Conservation (phyloP, 2,329 filamentous ascomycete species). For the Penicillium frequentans region DNA sequence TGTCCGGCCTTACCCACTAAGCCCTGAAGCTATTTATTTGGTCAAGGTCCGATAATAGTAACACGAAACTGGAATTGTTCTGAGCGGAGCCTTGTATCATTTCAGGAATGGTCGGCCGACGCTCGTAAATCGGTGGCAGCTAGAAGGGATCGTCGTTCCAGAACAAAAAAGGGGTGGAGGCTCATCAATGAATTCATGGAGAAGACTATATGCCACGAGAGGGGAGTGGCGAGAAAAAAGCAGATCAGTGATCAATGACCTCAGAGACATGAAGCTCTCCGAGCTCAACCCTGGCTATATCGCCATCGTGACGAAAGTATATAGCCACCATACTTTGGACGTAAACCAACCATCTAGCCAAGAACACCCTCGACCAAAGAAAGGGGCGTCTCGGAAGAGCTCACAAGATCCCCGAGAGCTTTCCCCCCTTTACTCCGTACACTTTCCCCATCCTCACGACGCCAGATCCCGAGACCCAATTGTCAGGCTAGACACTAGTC, state of each 20-base stretch:
- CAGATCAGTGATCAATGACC: not conserved
- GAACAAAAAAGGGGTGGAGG: not conserved
- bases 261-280: not conserved
- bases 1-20: not conserved
- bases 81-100: not conserved
- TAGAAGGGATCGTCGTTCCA: not conserved
- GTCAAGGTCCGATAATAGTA: not conserved
- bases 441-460: not conserved
- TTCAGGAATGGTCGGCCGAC: not conserved
- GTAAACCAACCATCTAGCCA: not conserved
- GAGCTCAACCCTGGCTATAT: not conserved
- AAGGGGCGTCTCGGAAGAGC: not conserved
- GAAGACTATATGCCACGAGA: not conserved
- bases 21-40: not conserved
- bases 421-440: conserved; percentile 2
- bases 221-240: not conserved
- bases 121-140: not conserved
- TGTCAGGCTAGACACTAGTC: not conserved
- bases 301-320: not conserved
- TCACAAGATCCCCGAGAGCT: conserved; percentile 4
- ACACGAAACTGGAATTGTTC: not conserved
- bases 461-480: conserved; percentile 3
- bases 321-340: not conserved
- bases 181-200: not conserved
- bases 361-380: not conserved